These are phyloP conservation scores for Pseudozyma sp. DNA, from an alignment of 1,284 basidiomycete genomes.

Conservation along the genomic window DNA sequence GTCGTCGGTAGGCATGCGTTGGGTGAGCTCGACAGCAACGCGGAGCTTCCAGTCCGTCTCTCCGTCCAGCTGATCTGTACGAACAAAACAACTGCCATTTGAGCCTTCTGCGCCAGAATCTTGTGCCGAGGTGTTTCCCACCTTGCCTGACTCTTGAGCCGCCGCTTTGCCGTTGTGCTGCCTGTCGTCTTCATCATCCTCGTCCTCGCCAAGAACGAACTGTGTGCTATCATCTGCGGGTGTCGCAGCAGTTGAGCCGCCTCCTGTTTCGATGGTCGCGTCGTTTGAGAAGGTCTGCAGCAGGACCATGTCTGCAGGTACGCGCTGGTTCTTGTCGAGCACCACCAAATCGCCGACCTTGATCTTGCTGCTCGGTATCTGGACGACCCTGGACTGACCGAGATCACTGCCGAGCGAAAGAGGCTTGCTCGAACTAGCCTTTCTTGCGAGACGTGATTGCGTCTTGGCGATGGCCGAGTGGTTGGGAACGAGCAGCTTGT, in stretches of 20 bases:
- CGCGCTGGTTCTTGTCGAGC: constrained; percentile 95
- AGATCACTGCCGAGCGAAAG: constrained; percentile 35
- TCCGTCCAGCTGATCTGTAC: constrained; percentile 97
- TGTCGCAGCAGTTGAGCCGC: constrained; percentile 15
- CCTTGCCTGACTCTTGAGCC: constrained; percentile 3
- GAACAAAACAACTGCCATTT: constrained; percentile 93
- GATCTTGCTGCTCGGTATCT: constrained; percentile 81
- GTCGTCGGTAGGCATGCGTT: constrained; percentile 77
- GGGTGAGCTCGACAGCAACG: constrained; percentile 85
- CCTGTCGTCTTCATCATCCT: constrained; percentile 19
- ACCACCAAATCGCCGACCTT: constrained; percentile 91
- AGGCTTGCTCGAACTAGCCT: constrained; percentile 25
- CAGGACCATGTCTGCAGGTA: constrained; percentile 93
- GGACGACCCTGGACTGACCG: constrained; percentile 41
- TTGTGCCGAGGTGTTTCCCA: not conserved
- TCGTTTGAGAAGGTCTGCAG: constrained; percentile 77
- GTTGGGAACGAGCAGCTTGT: constrained; percentile 79
- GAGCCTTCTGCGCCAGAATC: constrained; percentile 71
- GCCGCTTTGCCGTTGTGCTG: constrained; percentile 5
- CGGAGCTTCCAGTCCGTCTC: constrained; percentile 99
- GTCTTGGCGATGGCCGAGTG: constrained; percentile 32
- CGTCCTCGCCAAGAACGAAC: constrained; percentile 58
- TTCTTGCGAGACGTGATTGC: constrained; percentile 30
- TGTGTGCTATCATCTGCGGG: constrained; percentile 19
- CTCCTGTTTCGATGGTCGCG: constrained; percentile 25